These are phyloP conservation scores for Castanea crenata DNA, from an alignment of 306 rosid genomes.

Conservation along the genomic window DNA sequence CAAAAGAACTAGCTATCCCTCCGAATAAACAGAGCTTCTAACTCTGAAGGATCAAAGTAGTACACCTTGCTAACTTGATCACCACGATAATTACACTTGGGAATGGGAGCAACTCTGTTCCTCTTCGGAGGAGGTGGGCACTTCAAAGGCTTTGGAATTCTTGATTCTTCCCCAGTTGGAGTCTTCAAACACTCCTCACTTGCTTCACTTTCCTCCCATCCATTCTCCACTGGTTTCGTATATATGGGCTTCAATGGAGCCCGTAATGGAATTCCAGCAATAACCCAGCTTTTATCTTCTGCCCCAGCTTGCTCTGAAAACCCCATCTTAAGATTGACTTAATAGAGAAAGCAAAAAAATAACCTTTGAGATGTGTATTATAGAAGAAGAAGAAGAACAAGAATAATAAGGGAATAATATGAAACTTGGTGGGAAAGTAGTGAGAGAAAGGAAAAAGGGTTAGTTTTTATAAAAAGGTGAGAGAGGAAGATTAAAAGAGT, in stretches of 20 bases:
- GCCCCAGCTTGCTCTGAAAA: constrained; percentile 49
- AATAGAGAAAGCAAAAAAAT: no score
- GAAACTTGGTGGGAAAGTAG: constrained; percentile 55
- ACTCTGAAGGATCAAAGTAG: constrained; percentile 68
- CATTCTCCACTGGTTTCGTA: constrained; percentile 36
- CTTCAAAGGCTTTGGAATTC: constrained; percentile 43
- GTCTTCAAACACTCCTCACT: constrained; percentile 50
- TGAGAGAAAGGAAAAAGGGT: constrained; percentile 15
- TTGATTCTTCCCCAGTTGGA: constrained; percentile 69
- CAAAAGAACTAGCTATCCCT: constrained; percentile 38
- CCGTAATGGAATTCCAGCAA: constrained; percentile 59
- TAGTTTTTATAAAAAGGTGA: no score
- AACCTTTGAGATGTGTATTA: no score
- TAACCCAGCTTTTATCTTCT: constrained; percentile 59
- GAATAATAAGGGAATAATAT: constrained; percentile 29
- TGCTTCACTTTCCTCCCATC: constrained; percentile 6
- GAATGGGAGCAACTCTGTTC: constrained; percentile 17
- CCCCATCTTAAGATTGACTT: constrained; percentile 46
- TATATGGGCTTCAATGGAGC: constrained; percentile 63
- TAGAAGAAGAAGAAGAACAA: not conserved
- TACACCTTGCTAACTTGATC: constrained; percentile 38
- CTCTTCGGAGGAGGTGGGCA: constrained; percentile 93
- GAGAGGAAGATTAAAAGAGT: constrained; percentile 10
- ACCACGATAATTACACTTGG: constrained; percentile 50
- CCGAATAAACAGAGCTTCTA: constrained; percentile 72